Evolutionary conservation across 2,329 filamentous ascomycete genomes (phyloP), one percentile per base, ranked within the genome.

Genomic region (Niveomyces coronatus): DNA sequence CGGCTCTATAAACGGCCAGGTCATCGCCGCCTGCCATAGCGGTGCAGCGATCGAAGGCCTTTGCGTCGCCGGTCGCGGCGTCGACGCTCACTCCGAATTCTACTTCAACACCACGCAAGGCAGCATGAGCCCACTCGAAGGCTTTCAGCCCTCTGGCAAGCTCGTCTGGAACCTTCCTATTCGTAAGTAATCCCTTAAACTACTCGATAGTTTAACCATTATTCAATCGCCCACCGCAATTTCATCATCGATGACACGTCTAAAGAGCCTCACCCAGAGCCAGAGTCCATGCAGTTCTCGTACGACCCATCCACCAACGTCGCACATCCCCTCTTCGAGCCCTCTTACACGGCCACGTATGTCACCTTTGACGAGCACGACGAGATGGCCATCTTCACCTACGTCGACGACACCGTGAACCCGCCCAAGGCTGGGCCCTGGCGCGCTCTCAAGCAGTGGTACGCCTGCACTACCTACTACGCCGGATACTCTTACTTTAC

Each of bases 31-130:
- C 29, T 41, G 39, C 34, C 39, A 41, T 29, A 28, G 19, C 11
- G 39, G 39, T n/a, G 39, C 39, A 14, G 39, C 39, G 11, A 41
- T 41, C 13, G 39, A 41, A 30, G 29, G 11, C 8, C 39, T 41
- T 11, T 41, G 39, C 34, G 14, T 41, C 15, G 17, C 22, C 18
- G 13, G 5, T 17, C 5, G 3, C 22, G 9, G 10, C 17, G 2
- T 13, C 18, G 16, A 14, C 19, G 22, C 8, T 4, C 31, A 35
- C 19, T 5, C 9, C 11, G 30, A 15, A 11, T 40, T 36, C 33
- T 32, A 41, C 28, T 15, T 37, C 23, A 41, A 41, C 34, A 41
- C 39, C 29, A 41, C 39, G 11, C 9, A 32, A 29, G 39, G 39
- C 17, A 11, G 15, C 18, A 41, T 23, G 9, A 32, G 33, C 29